Conservation (phyloP, 179 eudicot genomes). For the Silene noctiflora region DNA sequence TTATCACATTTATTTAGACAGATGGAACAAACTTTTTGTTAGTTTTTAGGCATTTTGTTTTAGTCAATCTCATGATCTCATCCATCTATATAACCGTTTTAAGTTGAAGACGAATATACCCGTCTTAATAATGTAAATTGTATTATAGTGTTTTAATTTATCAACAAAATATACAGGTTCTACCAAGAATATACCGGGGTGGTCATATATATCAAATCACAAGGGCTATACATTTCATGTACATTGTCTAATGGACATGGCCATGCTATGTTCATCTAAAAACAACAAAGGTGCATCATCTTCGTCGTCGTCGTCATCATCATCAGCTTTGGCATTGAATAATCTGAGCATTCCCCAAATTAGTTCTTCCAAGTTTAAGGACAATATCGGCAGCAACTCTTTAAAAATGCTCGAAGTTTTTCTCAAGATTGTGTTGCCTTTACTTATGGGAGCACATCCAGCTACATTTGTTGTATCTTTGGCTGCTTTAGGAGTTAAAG, state of each 20-base stretch:
- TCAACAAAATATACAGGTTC: background rate
- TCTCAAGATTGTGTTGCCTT: background rate
- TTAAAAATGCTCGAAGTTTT: background rate
- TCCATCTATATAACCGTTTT: too few species aligned
- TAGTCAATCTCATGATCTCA: too few species aligned
- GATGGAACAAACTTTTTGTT: too few species aligned
- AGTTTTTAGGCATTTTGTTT: too few species aligned
- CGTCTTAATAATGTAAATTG: too few species aligned
- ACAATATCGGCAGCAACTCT: background rate
- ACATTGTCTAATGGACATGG: background rate
- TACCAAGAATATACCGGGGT: background rate
- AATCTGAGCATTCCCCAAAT: background rate
- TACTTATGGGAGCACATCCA: slow-evolving; percentile 5
- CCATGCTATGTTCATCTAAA: background rate
- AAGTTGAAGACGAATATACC: too few species aligned
- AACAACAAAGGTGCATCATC: too few species aligned
- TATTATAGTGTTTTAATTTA: too few species aligned
- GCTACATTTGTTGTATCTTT: background rate
- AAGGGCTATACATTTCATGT: background rate
- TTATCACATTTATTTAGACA: too few species aligned
- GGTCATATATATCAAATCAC: background rate
- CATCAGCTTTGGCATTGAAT: background rate
- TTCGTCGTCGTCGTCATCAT: background rate
- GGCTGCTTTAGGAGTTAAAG: background rate
- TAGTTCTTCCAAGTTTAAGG: background rate